These are phyloP conservation scores for Ophiostoma piceae DNA, from an alignment of 2,329 filamentous ascomycete genomes.

Conservation along the genomic window DNA sequence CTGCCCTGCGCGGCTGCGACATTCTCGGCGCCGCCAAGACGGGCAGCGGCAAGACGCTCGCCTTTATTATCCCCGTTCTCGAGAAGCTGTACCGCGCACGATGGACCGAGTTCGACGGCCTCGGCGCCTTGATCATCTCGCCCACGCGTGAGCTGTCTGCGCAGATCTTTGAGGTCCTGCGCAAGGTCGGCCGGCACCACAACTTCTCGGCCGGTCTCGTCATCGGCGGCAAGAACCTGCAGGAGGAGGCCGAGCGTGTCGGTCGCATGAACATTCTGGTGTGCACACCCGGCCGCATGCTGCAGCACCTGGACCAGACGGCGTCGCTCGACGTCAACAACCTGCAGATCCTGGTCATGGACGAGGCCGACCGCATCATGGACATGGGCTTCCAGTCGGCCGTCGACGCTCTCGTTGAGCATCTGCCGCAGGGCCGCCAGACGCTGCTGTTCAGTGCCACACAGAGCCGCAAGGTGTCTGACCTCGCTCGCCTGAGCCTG, in stretches of 20 bases:
- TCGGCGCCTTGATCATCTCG: constrained; percentile 87
- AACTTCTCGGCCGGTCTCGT: constrained; percentile 87
- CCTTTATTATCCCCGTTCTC: constrained; percentile 85
- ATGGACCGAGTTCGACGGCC: constrained; percentile 86
- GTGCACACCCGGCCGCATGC: constrained; percentile 87
- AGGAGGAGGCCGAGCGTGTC: constrained; percentile 79
- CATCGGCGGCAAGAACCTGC: constrained; percentile 86
- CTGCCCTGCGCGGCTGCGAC: constrained; percentile 78
- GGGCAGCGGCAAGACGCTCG: constrained; percentile 89
- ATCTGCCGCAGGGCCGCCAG: constrained; percentile 78
- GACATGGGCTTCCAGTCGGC: constrained; percentile 94
- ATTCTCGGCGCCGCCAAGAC: constrained; percentile 95
- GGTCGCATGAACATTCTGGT: constrained; percentile 95
- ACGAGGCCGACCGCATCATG: constrained; percentile 94
- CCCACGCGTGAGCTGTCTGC: constrained; percentile 93
- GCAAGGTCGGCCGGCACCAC: constrained; percentile 84
- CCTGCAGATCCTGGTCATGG: constrained; percentile 84
- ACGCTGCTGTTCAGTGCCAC: constrained; percentile 95
- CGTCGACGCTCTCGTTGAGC: constrained; percentile 88
- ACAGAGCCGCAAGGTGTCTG: constrained; percentile 89
- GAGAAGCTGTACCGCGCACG: constrained; percentile 85
- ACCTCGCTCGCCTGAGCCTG: constrained; percentile 81
- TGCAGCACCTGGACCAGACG: constrained; percentile 94
- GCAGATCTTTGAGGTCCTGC: constrained; percentile 91
- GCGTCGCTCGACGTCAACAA: constrained; percentile 85